Evolutionary conservation across 345 rosid genomes (phyloP).

Genomic region (Eucalyptus tenuipes): DNA sequence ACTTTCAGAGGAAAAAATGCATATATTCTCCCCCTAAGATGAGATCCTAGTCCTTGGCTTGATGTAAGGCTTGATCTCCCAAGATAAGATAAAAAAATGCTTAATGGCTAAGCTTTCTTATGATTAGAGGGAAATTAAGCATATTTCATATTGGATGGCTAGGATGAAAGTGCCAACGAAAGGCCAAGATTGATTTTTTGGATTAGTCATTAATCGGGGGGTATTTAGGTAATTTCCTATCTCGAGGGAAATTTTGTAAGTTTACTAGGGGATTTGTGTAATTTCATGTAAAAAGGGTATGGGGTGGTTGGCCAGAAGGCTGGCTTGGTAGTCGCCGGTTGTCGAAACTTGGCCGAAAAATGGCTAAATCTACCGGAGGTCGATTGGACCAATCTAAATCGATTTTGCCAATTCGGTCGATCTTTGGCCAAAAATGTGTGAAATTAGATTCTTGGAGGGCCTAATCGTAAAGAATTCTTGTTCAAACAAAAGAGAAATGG

Average conservation of each 20-base stretch:
- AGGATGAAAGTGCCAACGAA: not conserved
- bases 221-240: not conserved
- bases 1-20: no score
- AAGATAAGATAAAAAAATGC: no score
- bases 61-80: not conserved
- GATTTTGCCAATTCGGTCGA: no score
- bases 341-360: not conserved
- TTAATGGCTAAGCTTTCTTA: not conserved
- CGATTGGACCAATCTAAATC: not conserved
- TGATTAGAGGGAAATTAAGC: no score
- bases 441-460: no score
- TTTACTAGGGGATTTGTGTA: not conserved
- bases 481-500: not conserved
- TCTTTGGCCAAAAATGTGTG: not conserved
- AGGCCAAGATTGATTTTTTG: not conserved
- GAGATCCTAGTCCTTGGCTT: no score
- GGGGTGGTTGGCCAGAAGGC: not conserved
- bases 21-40: no score
- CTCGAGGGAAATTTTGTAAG: not conserved
- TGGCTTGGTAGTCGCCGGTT: fast-evolving
- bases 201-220: not conserved
- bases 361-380: not conserved
- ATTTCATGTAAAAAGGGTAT: not conserved
- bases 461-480: no score
- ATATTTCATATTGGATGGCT: not conserved